Evolutionary conservation across 208 protist species (phyloP).

Genomic region (Leptomonas seymouri): DNA sequence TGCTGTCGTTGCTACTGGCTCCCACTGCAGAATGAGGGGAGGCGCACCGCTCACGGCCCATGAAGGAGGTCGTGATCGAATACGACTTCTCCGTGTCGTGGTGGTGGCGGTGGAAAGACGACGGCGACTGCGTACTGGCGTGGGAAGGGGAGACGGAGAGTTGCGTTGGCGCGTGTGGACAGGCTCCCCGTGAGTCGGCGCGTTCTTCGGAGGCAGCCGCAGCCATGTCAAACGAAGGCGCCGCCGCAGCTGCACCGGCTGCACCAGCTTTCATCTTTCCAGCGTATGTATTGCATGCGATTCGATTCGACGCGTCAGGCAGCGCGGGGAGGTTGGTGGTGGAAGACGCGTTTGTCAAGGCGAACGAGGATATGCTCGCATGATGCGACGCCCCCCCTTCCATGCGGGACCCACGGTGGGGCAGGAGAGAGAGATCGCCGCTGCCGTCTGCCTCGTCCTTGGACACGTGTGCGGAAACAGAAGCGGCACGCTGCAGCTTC

Average conservation of each 20-base stretch:
- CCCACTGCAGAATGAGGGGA: neutral
- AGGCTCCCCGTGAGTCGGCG: neutral
- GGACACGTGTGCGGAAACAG: conserved; percentile 17
- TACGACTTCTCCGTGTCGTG: conserved; percentile 4
- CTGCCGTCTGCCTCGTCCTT: conserved; percentile 4
- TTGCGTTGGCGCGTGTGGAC: neutral
- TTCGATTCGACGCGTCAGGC: neutral
- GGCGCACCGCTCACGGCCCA: conserved; percentile 12
- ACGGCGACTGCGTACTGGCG: conserved; percentile 2
- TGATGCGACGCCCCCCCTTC: conserved; percentile 6
- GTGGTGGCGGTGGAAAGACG: conserved; percentile 1
- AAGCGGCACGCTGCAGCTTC: conserved; percentile 25
- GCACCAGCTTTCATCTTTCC: neutral
- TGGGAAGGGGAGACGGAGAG: neutral
- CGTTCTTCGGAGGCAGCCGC: neutral
- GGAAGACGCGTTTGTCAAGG: neutral
- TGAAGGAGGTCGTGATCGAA: conserved; percentile 1
- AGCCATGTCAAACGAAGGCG: neutral
- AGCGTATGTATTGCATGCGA: neutral
- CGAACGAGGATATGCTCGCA: neutral
- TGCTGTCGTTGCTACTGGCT: neutral
- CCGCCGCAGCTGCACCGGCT: neutral
- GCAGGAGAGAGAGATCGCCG: neutral
- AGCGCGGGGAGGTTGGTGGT: neutral
- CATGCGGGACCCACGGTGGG: conserved; percentile 3